Percentiles rank a stretch among this genome's conserved stretches.
Conservation (phyloP, 139 green algal genomes). For the Coelastrella sp. region DNA sequence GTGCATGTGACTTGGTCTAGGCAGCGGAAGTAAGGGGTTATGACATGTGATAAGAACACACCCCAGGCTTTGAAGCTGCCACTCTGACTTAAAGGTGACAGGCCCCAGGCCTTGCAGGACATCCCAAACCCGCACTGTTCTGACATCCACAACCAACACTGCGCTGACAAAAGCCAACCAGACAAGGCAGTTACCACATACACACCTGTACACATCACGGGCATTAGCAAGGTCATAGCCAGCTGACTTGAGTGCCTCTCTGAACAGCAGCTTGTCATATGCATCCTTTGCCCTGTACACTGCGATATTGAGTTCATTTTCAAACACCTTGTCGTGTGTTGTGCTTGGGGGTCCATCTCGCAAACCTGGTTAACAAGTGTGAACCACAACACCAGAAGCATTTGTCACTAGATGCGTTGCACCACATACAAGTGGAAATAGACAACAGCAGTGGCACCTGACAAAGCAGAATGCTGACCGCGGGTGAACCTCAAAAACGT, state of each 20-base stretch:
- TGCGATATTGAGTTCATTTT: slow-evolving; percentile 93
- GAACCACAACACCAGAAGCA: neutral
- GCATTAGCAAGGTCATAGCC: slow-evolving; percentile 92
- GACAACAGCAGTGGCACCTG: too few relatives aligned
- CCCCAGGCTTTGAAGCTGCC: slow-evolving; percentile 33
- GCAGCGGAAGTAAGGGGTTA: slow-evolving; percentile 43
- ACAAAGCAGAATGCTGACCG: too few relatives aligned
- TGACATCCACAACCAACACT: too few relatives aligned
- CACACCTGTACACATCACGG: slow-evolving; percentile 89
- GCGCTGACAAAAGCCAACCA: neutral
- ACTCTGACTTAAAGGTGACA: neutral
- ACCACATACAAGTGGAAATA: too few relatives aligned
- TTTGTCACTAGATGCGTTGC: neutral
- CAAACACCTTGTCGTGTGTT: slow-evolving; percentile 92
- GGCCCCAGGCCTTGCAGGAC: neutral
- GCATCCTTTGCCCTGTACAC: slow-evolving; percentile 60
- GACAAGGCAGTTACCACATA: neutral
- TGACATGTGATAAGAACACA: neutral
- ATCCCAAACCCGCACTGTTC: neutral
- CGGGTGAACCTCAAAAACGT: too few relatives aligned
- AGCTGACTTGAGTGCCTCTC: slow-evolving; percentile 92
- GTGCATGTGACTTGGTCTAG: slow-evolving; percentile 24
- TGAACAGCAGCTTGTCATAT: slow-evolving; percentile 94
- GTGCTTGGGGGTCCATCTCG: slow-evolving; percentile 64
- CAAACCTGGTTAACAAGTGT: slow-evolving; percentile 38